phyloP scores from a whole-genome alignment of 257 asterid genomes.

The Leptodermis oblonga region DNA sequence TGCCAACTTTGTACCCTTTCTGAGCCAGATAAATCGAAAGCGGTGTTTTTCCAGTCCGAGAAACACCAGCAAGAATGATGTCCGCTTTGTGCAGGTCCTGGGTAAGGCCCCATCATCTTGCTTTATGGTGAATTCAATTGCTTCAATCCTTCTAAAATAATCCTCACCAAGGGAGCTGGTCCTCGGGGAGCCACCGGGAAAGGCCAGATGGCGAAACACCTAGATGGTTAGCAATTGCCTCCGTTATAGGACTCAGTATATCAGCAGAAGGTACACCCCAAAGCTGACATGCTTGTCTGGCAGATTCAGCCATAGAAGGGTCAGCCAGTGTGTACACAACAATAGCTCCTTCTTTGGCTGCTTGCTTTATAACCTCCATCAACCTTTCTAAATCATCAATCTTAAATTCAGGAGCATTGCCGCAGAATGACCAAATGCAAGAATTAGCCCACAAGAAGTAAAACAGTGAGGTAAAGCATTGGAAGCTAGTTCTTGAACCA shows the following conservation, averaged over 20 bases:
- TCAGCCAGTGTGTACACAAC: slow-evolving; percentile 80
- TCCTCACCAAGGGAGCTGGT: slow-evolving; percentile 58
- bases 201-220: slow-evolving; percentile 93
- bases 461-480: not conserved
- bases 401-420: slow-evolving; percentile 25
- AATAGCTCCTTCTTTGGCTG: slow-evolving; percentile 87
- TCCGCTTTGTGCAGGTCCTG: slow-evolving; percentile 63
- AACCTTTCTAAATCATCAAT: slow-evolving; percentile 67
- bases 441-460: slow-evolving; percentile 5
- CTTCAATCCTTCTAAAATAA: slow-evolving; percentile 80
- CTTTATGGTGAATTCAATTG: slow-evolving; percentile 91
- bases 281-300: slow-evolving; percentile 71
- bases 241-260: slow-evolving; percentile 77
- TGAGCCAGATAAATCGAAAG: slow-evolving; percentile 83
- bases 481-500: not conserved
- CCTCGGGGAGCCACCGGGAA: slow-evolving; percentile 86
- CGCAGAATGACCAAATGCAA: slow-evolving; percentile 5
- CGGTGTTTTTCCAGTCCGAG: slow-evolving; percentile 93
- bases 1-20: slow-evolving; percentile 92
- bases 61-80: slow-evolving; percentile 77
- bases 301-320: slow-evolving; percentile 78
- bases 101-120: slow-evolving; percentile 97
- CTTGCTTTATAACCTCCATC: slow-evolving; percentile 79
- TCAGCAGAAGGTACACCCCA: slow-evolving; percentile 85
- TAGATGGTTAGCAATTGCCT: slow-evolving; percentile 73